Percentiles rank a stretch among this genome's conserved stretches.
These are phyloP conservation scores for Xylaria longipes DNA, from an alignment of 495 filamentous ascomycete species.

Conservation along the genomic window DNA sequence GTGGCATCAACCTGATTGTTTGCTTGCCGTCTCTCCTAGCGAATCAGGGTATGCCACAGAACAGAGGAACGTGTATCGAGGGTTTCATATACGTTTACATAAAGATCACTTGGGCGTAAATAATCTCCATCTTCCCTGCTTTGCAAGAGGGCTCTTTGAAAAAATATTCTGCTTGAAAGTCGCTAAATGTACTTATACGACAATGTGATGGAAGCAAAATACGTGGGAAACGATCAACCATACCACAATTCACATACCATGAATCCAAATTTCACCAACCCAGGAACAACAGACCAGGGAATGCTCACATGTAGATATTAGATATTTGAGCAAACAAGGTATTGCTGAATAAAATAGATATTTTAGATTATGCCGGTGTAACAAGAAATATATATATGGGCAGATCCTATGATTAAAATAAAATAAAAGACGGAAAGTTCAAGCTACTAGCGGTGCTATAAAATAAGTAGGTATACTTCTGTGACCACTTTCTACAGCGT, in stretches of 20 bases:
- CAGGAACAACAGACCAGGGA: neutral
- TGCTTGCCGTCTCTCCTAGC: neutral
- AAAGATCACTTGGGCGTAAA: neutral
- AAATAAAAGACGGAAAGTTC: no score
- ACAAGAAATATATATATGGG: neutral
- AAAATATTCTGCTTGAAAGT: neutral
- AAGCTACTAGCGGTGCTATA: no score
- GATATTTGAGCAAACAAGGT: neutral
- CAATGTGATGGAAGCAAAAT: neutral
- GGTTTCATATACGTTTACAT: neutral
- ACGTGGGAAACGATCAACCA: neutral
- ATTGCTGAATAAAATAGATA: neutral
- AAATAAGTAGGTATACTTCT: no score
- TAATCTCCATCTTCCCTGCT: neutral
- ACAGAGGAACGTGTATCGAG: neutral
- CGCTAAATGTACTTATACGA: neutral
- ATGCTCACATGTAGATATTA: neutral
- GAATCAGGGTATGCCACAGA: constrained; percentile 5
- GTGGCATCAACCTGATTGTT: neutral
- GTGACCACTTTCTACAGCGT: no score
- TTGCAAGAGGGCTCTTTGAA: neutral
- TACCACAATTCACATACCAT: neutral
- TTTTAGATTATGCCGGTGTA: neutral
- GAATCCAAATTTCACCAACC: neutral
- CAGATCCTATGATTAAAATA: neutral